phyloP scores from a whole-genome alignment of 345 rosid species.

The Brassica carinata region DNA sequence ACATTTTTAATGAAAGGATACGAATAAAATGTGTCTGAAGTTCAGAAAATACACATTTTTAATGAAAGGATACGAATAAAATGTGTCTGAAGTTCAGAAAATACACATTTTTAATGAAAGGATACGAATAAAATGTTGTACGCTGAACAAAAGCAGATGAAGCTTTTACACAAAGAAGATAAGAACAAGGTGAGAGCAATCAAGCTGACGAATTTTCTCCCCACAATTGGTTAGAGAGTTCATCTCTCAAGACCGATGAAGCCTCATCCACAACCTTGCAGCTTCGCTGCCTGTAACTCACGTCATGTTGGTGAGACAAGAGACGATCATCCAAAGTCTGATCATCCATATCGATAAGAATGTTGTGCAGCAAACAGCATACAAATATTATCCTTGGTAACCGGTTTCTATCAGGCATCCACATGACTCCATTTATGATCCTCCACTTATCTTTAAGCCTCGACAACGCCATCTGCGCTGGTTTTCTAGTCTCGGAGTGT shows the following conservation, averaged over 20 bases:
- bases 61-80: not conserved
- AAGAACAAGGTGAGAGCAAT: not conserved
- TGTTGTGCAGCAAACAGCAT: constrained; percentile 78
- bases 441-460: constrained; percentile 82
- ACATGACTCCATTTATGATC: constrained; percentile 71
- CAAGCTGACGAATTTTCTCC: not conserved
- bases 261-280: constrained; percentile 50
- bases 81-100: not conserved
- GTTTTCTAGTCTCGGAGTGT: constrained; percentile 52
- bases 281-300: constrained; percentile 50
- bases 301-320: constrained; percentile 54
- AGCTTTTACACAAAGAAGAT: not conserved
- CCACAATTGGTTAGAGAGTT: not conserved
- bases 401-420: constrained; percentile 72
- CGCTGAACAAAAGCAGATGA: not conserved
- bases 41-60: not conserved
- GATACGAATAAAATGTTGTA: not conserved
- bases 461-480: constrained; percentile 58
- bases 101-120: not conserved
- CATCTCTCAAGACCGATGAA: constrained; percentile 33
- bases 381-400: constrained; percentile 66
- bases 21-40: not conserved
- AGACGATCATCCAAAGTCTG: constrained; percentile 48
- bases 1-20: not conserved
- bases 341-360: constrained; percentile 62